Base-by-base conservation (phyloP, 306 rosid genomes). In the Malus orientalis region DNA sequence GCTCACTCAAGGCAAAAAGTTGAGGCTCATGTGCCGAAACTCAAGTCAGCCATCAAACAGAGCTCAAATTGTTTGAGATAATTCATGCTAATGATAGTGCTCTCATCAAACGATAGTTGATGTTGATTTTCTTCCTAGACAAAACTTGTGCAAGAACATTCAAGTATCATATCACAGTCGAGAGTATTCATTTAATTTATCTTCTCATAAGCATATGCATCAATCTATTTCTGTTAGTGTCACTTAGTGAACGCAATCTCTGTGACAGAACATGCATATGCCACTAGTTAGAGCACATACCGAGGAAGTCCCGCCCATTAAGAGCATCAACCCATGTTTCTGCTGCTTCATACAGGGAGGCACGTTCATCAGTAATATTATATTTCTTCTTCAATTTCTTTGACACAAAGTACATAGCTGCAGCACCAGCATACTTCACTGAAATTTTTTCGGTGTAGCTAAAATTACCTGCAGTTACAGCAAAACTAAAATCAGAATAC, bases 271-370 rank as follows among this genome's bases (percentile, higher is more conserved):
- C 53, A 16, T 75, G 63, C 58, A 36, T 69, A 80, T 38, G 67
- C 45, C 19, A 72, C 38, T 69, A 32, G 54, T 49, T 25, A 8
- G 61, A 81, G 61, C 55, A 72, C 93, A 70, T 89, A 96, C 99
- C 98, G 53, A 91, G 93, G 86, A 88, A 96, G 16, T 91, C 93
- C 59, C 93, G 90, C 67, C 98, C 97, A 78, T 91, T 69, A 62
- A 92, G 90, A 82, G 93, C 99, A 76, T 88, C 85, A 44, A 91
- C 97, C 99, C 99, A 96, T 78, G 97, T 91, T 86, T 91, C 97
- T 63, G 98, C 98, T 54, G 99, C 93, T 81, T 96, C 97, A 73
- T 96, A 96, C 32, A 92, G 88, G 44, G 99, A 88, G 47, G 93
- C 88, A 54, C 99, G 99, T 76, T 95, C 99, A 84, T 95, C 93